phyloP scores from a whole-genome alignment of 208 protist species.

The Acanthamoeba castellanii region DNA sequence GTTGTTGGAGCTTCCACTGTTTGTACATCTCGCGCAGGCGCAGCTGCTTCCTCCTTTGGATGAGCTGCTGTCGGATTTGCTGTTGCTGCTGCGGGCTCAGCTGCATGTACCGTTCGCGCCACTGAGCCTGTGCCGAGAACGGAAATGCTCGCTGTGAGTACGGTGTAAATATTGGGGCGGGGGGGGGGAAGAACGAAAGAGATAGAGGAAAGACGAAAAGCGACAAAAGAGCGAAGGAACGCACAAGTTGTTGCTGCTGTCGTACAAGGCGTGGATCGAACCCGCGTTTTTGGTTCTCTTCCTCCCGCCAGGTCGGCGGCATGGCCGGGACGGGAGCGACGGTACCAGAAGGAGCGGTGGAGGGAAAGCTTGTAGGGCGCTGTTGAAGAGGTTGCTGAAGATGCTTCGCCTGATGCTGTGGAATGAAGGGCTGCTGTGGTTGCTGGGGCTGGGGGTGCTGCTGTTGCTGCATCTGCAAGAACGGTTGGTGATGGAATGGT shows the following conservation, averaged over 20 bases:
- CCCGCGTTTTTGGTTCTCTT: constrained; percentile 21
- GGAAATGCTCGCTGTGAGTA: neutral
- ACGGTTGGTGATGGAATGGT: neutral
- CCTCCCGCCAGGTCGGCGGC: neutral
- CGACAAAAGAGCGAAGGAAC: neutral
- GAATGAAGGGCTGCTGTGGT: neutral
- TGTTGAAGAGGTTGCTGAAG: neutral
- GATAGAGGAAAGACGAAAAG: neutral
- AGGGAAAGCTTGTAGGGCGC: neutral
- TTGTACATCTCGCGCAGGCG: constrained; percentile 27
- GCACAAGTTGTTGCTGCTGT: neutral
- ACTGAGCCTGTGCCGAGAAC: neutral
- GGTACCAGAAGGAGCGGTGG: neutral
- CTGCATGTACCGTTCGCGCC: neutral
- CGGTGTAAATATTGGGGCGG: neutral
- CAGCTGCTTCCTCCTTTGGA: constrained; percentile 32
- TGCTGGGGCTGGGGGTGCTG: neutral
- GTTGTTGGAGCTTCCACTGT: constrained; percentile 29
- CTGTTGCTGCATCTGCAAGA: neutral
- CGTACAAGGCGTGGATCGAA: neutral
- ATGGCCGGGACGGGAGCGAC: neutral
- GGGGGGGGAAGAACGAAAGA: neutral
- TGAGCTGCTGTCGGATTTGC: constrained; percentile 23
- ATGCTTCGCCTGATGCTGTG: neutral
- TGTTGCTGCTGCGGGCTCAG: constrained; percentile 52